Percentiles rank a stretch among this genome's conserved stretches.
phyloP scores from a whole-genome alignment of 768 basidiomycete species.

The Amanita fuliginea region DNA sequence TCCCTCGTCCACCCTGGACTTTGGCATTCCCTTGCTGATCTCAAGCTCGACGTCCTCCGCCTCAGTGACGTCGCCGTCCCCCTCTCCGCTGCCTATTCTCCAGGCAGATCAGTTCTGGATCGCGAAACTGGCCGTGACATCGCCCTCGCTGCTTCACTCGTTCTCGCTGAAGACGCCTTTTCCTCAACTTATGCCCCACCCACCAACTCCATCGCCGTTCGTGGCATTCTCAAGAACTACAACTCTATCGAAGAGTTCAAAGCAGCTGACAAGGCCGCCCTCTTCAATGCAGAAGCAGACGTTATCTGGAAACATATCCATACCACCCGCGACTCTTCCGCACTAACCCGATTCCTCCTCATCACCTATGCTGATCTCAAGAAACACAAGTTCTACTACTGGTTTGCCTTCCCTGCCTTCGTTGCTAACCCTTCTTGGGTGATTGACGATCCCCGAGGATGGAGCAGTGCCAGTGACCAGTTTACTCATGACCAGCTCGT shows the following conservation, averaged over 20 bases:
- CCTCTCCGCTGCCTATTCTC: slow-evolving; percentile 55
- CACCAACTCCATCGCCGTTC: slow-evolving; percentile 37
- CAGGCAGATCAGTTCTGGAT: slow-evolving; percentile 66
- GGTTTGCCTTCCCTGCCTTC: slow-evolving; percentile 96
- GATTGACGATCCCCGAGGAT: slow-evolving; percentile 45
- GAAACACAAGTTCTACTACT: slow-evolving; percentile 96
- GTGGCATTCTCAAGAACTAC: slow-evolving; percentile 81
- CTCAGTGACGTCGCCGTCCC: slow-evolving; percentile 65
- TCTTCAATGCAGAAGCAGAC: slow-evolving; percentile 66
- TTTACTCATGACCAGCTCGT: slow-evolving; percentile 39
- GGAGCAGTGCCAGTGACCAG: slow-evolving; percentile 36
- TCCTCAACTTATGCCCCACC: slow-evolving; percentile 31
- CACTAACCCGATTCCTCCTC: slow-evolving; percentile 71
- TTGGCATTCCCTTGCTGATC: slow-evolving; percentile 80
- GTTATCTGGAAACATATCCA: slow-evolving; percentile 65
- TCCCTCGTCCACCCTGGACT: slow-evolving; percentile 85
- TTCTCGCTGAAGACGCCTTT: slow-evolving; percentile 58
- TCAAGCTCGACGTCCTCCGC: slow-evolving; percentile 87
- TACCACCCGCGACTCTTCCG: slow-evolving; percentile 37
- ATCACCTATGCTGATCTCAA: slow-evolving; percentile 96
- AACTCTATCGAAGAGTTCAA: slow-evolving; percentile 98
- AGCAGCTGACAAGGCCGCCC: slow-evolving; percentile 74
- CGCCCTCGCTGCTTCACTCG: slow-evolving; percentile 57
- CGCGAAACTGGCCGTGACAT: slow-evolving; percentile 67
- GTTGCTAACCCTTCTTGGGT: slow-evolving; percentile 88